A percentile compares a stretch with the other conserved stretches of the same genome.
phyloP scores from a whole-genome alignment of 2,329 filamentous ascomycete genomes.

The Sporothrix inflata region DNA sequence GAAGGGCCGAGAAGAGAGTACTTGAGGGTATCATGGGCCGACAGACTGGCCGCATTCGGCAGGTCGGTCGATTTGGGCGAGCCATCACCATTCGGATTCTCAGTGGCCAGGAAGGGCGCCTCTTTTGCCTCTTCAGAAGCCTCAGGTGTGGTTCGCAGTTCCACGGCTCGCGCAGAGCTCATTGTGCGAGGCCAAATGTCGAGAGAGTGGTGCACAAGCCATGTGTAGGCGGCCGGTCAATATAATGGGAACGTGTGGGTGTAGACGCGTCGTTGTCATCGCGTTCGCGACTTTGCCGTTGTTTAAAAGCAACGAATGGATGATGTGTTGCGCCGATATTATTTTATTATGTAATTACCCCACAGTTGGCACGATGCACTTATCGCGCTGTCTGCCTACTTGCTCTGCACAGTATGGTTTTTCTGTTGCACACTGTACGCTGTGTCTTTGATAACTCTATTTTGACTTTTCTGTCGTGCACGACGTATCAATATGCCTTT shows the following conservation, averaged over 20 bases:
- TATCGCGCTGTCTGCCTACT: too few species aligned
- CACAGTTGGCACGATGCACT: too few species aligned
- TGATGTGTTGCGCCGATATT: too few species aligned
- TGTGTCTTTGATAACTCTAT: too few species aligned
- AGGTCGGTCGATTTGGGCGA: too few species aligned
- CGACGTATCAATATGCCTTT: too few species aligned
- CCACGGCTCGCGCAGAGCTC: neutral
- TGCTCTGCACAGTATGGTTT: too few species aligned
- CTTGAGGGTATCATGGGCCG: conserved; percentile 69
- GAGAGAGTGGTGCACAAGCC: neutral
- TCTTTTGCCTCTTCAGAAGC: neutral
- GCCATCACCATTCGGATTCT: neutral
- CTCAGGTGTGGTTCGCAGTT: neutral
- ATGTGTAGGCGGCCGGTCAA: neutral
- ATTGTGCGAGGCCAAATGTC: conserved; percentile 10
- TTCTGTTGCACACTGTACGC: too few species aligned
- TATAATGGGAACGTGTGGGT: neutral
- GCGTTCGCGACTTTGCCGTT: neutral
- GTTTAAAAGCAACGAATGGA: neutral
- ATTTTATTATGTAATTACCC: too few species aligned
- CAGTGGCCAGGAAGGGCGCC: neutral
- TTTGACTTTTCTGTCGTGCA: too few species aligned
- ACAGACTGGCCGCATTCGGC: neutral
- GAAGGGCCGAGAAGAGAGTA: conserved; percentile 90
- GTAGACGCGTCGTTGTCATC: neutral